Conservation (phyloP, 257 asterid genomes). For the Ophiorrhiza pumila region DNA sequence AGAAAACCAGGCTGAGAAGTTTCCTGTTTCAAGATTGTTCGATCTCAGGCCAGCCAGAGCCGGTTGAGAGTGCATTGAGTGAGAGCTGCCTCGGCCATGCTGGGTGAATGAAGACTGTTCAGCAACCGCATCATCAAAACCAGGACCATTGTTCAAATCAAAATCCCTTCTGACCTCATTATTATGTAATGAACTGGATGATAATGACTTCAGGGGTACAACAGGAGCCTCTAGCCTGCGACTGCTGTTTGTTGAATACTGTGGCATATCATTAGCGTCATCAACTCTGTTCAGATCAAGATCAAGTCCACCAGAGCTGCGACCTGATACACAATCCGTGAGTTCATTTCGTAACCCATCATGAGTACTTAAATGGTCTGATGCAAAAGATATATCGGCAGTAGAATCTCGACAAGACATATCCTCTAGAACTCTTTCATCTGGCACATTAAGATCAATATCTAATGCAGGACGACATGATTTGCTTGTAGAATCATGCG, state of each 20-base stretch:
- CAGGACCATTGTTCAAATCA: slow-evolving; percentile 52
- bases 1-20: slow-evolving; percentile 69
- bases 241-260: slow-evolving; percentile 34
- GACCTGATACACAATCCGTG: slow-evolving; percentile 27
- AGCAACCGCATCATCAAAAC: slow-evolving; percentile 32
- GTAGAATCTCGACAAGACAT: slow-evolving; percentile 33
- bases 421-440: slow-evolving; percentile 45
- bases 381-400: slow-evolving; percentile 25
- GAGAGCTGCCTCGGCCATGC: slow-evolving; percentile 30
- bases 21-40: slow-evolving; percentile 44
- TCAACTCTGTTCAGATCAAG: slow-evolving; percentile 47
- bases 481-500: slow-evolving; percentile 46
- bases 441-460: slow-evolving; percentile 49
- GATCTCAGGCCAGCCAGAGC: slow-evolving; percentile 44
- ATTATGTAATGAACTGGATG: slow-evolving; percentile 24
- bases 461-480: slow-evolving; percentile 37
- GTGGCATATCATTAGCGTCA: slow-evolving; percentile 36
- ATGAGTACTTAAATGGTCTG: slow-evolving; percentile 23
- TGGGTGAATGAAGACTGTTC: slow-evolving; percentile 27
- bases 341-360: slow-evolving; percentile 21
- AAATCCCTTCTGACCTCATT: slow-evolving; percentile 43
- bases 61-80: slow-evolving; percentile 37
- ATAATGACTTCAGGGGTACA: slow-evolving; percentile 24
- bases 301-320: slow-evolving; percentile 40
- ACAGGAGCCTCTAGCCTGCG: slow-evolving; percentile 23